A percentile compares a stretch with the other conserved stretches of the same genome.
Conservation (phyloP, 768 basidiomycete genomes). For the Lactarius sanguifluus region DNA sequence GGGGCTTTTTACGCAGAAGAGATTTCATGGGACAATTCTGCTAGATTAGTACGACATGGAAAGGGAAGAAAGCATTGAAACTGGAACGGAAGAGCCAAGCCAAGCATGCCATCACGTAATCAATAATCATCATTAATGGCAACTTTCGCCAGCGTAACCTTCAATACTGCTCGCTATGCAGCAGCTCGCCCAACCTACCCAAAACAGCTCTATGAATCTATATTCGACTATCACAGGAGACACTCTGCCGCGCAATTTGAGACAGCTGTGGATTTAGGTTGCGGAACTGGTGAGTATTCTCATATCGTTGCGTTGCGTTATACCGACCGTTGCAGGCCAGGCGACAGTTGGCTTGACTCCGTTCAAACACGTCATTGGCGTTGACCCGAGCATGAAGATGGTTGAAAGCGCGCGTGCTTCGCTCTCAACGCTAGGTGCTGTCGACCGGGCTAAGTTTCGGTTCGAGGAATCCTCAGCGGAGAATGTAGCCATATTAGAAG, state of each 20-base stretch:
- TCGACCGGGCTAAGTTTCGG: constrained; percentile 35
- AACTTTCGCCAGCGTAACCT: constrained; percentile 69
- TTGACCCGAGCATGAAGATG: constrained; percentile 80
- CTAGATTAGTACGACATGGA: constrained; percentile 11
- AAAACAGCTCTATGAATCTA: constrained; percentile 55
- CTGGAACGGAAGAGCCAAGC: not conserved
- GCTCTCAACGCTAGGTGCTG: constrained; percentile 55
- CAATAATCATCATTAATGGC: constrained; percentile 49
- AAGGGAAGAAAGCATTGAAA: constrained; percentile 7
- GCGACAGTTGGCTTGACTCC: constrained; percentile 57
- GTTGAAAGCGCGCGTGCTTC: constrained; percentile 40
- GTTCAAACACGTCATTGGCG: constrained; percentile 62
- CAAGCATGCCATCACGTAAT: not conserved
- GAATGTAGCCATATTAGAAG: constrained; percentile 48
- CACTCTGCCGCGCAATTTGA: constrained; percentile 45
- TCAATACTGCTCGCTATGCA: constrained; percentile 68
- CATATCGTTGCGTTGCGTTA: not conserved
- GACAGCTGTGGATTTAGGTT: constrained; percentile 72
- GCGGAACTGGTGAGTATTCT: constrained; percentile 66
- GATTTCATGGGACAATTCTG: constrained; percentile 25
- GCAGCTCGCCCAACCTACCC: constrained; percentile 75
- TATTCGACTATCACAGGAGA: constrained; percentile 57
- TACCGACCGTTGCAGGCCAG: constrained; percentile 50
- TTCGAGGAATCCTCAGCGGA: constrained; percentile 51
- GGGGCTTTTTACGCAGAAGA: constrained; percentile 24